Evolutionary conservation across 345 rosid genomes (phyloP).

Genomic region (Nasturtium officinale): DNA sequence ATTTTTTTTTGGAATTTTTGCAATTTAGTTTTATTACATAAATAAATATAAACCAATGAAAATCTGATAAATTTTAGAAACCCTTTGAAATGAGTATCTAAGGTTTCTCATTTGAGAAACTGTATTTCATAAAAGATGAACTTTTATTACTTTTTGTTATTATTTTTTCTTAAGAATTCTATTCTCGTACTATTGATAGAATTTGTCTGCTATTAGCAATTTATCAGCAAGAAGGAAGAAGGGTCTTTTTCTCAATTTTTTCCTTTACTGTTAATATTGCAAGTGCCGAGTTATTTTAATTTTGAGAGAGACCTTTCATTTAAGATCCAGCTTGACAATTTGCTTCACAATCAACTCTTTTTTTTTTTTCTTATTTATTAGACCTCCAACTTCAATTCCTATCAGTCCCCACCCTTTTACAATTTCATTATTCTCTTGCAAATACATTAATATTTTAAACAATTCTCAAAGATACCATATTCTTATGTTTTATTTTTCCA

Average conservation of each 20-base stretch:
- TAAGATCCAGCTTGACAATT: conserved; percentile 43
- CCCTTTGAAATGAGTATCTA: too few relatives aligned
- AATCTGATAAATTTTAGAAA: too few relatives aligned
- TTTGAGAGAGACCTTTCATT: conserved; percentile 46
- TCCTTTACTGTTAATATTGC: conserved; percentile 33
- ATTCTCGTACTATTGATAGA: too few relatives aligned
- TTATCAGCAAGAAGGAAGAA: conserved; percentile 13
- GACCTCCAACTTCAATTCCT: conserved; percentile 13
- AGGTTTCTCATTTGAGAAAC: too few relatives aligned
- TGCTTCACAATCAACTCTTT: conserved; percentile 26
- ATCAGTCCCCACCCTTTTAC: neutral
- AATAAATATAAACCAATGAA: too few relatives aligned
- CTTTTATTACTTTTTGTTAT: neutral
- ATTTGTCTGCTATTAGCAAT: too few relatives aligned
- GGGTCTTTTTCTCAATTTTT: conserved; percentile 33
- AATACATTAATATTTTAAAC: neutral
- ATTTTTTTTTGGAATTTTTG: too few relatives aligned
- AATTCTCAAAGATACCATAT: neutral
- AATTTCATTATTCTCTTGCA: neutral
- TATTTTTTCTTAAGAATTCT: too few relatives aligned
- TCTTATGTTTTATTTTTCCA: neutral
- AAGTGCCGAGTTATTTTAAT: conserved; percentile 28
- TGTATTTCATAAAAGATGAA: too few relatives aligned
- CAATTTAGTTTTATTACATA: too few relatives aligned
- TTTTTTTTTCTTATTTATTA: conserved; percentile 2